These are phyloP conservation scores for Vitis labrusca DNA, from an alignment of 164 flowering plant species.

Conservation along the genomic window DNA sequence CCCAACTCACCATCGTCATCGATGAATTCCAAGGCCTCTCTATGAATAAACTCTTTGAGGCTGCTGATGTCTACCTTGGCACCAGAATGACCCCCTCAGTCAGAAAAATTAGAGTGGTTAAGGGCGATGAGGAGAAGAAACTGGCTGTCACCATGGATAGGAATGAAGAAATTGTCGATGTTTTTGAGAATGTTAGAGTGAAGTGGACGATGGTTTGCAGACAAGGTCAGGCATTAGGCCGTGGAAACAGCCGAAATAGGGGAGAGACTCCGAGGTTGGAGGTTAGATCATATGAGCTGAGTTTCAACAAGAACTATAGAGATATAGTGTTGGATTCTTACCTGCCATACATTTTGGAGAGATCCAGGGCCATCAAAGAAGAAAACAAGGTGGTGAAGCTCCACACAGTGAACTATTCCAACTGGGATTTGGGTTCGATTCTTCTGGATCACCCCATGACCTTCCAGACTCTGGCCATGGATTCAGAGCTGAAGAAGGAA, in stretches of 20 bases:
- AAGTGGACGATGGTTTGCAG: slow-evolving; percentile 11
- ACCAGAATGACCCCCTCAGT: slow-evolving; percentile 34
- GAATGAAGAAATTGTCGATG: too few relatives aligned
- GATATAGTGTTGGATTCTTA: slow-evolving; percentile 31
- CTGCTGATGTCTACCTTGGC: slow-evolving; percentile 36
- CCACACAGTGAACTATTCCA: slow-evolving; percentile 4
- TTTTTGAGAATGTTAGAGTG: not conserved
- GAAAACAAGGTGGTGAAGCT: slow-evolving; percentile 23
- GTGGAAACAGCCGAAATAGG: not conserved
- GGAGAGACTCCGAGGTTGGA: not conserved
- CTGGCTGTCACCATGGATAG: too few relatives aligned
- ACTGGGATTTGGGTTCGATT: slow-evolving; percentile 1
- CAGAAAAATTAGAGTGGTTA: slow-evolving; percentile 28
- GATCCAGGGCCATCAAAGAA: slow-evolving; percentile 20
- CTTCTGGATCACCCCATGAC: slow-evolving; percentile 32
- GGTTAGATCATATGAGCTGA: slow-evolving; percentile 10
- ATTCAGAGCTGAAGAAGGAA: slow-evolving; percentile 22
- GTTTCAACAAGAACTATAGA: slow-evolving; percentile 36
- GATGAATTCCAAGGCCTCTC: slow-evolving; percentile 41
- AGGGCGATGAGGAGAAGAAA: not conserved
- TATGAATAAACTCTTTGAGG: slow-evolving; percentile 40
- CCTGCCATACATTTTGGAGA: slow-evolving; percentile 32
- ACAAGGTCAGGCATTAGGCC: not conserved
- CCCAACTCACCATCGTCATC: slow-evolving; percentile 41
- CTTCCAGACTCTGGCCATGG: slow-evolving; percentile 36